Base-by-base conservation (phyloP, 768 basidiomycete species). In the Lentinula boryana region DNA sequence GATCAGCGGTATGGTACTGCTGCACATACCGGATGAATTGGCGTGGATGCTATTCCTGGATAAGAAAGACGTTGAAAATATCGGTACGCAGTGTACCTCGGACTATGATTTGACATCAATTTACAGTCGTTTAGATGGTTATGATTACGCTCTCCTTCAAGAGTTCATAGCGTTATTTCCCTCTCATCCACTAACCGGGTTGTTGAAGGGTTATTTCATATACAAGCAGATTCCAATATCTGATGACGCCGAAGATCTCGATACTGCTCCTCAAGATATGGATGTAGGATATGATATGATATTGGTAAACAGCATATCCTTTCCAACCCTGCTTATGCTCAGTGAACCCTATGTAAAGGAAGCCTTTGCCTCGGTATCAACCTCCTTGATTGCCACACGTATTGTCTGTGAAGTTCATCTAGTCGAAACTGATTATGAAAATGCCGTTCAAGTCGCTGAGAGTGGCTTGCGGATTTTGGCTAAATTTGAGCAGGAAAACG, bases 41-140 rank as follows among this genome's bases (percentile, higher is more conserved):
- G 93, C 91, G 0, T 99, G 97, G 96, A 78, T 74, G 31, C 70
- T 89, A 3, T 85, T 80, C 63, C 76, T 98, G 48, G 93, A 98
- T 67, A 81, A 84, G 63, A 82, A 76, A 58, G 88, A 98, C 68
- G 80, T 75, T 41, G 84, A 84, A 31, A 78, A 78, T 5, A 76
- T 91, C 7, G 81, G 93, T 93, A 43, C 12, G 68, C 67, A 84
- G 71, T 27, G 23, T 36, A 36, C 21, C 27, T 60, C 56, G 46
- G 16, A 54, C 63, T n/a, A 62, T 63, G 18, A 50, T 56, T 58
- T 4, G 53, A 9, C 33, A 53, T 23, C 59, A 10, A 36, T 10
- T 46, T 16, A 32, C 54, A 63, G 41, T 62, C 36, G 36, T 12
- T 56, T 5, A 91, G 93, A 78, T 64, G 82, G 75, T 10, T 92